Evolutionary conservation across 2,329 filamentous ascomycete species (phyloP).

Genomic region (Gaeumannomyces sp.): DNA sequence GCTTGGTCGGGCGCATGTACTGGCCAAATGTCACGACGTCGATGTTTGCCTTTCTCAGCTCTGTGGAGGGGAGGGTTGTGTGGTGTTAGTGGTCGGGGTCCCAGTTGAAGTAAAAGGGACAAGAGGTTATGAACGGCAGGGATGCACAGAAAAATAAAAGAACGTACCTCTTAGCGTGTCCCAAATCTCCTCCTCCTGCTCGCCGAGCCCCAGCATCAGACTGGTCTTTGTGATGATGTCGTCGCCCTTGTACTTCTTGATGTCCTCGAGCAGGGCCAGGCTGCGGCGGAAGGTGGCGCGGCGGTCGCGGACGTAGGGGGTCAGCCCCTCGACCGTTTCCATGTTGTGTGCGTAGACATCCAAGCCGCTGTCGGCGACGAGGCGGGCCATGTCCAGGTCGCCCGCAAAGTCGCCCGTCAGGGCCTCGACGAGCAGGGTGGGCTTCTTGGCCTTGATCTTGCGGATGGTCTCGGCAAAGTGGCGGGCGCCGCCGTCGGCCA

Average conservation of each 20-base stretch:
- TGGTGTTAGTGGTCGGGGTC: slow-evolving; percentile 7
- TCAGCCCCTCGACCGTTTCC: slow-evolving; percentile 88
- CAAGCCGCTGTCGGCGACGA: slow-evolving; percentile 80
- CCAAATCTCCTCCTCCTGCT: slow-evolving; percentile 82
- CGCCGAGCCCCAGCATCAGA: slow-evolving; percentile 91
- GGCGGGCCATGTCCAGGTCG: slow-evolving; percentile 75
- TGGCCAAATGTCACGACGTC: slow-evolving; percentile 99
- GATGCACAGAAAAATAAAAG: not conserved
- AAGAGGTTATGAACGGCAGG: not conserved
- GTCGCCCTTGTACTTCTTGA: slow-evolving; percentile 64
- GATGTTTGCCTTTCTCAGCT: slow-evolving; percentile 72
- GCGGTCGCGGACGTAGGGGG: slow-evolving; percentile 82
- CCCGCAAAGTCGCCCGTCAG: slow-evolving; percentile 84
- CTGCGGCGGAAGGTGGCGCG: slow-evolving; percentile 86
- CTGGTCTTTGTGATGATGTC: slow-evolving; percentile 97
- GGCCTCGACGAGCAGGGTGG: slow-evolving; percentile 72
- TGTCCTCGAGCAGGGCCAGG: slow-evolving; percentile 69
- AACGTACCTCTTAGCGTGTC: slow-evolving; percentile 62
- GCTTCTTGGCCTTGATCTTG: slow-evolving; percentile 82
- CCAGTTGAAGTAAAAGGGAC: not conserved
- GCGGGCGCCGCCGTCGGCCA: slow-evolving; percentile 77
- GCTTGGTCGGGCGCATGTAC: slow-evolving; percentile 98
- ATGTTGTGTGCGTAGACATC: slow-evolving; percentile 98
- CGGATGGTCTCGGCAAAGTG: slow-evolving; percentile 94
- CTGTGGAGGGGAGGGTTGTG: slow-evolving; percentile 29